phyloP scores from a whole-genome alignment of 2,329 filamentous ascomycete genomes.

The Celoporthe dispersa region DNA sequence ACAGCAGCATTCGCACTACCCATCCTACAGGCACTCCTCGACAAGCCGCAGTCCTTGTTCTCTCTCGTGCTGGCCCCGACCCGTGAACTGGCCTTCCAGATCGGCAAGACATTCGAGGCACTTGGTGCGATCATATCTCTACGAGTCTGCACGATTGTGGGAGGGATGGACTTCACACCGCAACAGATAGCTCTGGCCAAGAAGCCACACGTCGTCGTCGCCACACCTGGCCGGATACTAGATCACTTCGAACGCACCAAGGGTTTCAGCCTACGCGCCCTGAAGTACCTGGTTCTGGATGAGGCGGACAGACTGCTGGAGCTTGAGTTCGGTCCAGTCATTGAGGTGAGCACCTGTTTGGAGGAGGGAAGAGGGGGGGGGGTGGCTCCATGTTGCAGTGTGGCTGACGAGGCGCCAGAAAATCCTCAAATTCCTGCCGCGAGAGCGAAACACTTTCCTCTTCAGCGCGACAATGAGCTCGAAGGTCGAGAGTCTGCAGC shows the following conservation, averaged over 20 bases:
- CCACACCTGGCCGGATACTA: constrained; percentile 84
- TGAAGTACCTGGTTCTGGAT: constrained; percentile 93
- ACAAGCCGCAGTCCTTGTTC: constrained; percentile 83
- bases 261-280: constrained; percentile 80
- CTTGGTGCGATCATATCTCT: constrained; percentile 88
- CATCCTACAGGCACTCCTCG: constrained; percentile 87
- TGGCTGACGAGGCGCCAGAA: constrained; percentile 57
- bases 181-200: constrained; percentile 93
- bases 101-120: constrained; percentile 84
- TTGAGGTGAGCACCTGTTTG: constrained; percentile 75
- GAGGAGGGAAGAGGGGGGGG: too few relatives aligned
- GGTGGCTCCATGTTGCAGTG: too few relatives aligned
- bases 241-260: constrained; percentile 98
- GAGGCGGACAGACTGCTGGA: constrained; percentile 92
- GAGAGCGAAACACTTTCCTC: constrained; percentile 79
- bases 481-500: constrained; percentile 90
- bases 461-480: constrained; percentile 95
- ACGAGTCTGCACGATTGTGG: constrained; percentile 82
- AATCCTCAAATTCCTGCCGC: constrained; percentile 84
- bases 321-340: constrained; percentile 81
- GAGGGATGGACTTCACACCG: constrained; percentile 93
- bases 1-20: constrained; percentile 94
- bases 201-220: constrained; percentile 92
- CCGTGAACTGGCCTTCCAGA: constrained; percentile 90
- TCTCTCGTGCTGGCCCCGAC: constrained; percentile 92